Base-by-base conservation (phyloP, 163 green algal genomes). In the Chlorella variabilis region DNA sequence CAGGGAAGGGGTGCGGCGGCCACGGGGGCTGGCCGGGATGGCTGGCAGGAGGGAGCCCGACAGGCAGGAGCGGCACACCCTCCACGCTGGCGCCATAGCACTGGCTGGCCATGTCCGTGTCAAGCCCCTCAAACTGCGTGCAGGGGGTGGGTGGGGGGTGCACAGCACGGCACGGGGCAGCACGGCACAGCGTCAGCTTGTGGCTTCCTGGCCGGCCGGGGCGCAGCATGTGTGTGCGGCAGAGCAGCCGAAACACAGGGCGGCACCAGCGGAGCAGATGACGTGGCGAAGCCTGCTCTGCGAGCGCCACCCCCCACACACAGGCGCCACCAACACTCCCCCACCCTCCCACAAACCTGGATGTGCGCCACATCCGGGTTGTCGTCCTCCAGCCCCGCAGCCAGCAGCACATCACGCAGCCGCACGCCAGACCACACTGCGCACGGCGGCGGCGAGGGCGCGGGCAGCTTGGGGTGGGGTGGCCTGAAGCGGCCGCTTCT, bases 391-490 rank as follows among this genome's bases (percentile, higher is more conserved):
- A 93, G 75, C 18, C 88, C 89, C 41, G 92, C 91, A 41, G 85
- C 87, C 20, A 67, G 61, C 65, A 98, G 89, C 41, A 98, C 94
- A 78, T 98, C 94, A 18, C 78, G 42, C 61, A 98, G 90, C 73
- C 83, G 77, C 56, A 90, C 93, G 21, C 94, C 93, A 13, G 87
- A 85, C 83, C 88, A 97, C n/a, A 82, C 84, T 45, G 84, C 62
- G 41, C 29, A 18, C 62, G 4, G 61, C 29, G 41, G 29, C 23
- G 13, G 21, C 20, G 4, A 33, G 7, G 58, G n/a, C n/a, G n/a
- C n/a, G n/a, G n/a, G n/a, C n/a, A n/a, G n/a, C n/a, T n/a, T n/a
- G n/a, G n/a, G n/a, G n/a, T n/a, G n/a, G n/a, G n/a, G n/a, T n/a
- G n/a, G n/a, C n/a, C n/a, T n/a, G n/a, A n/a, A n/a, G n/a, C n/a